Evolutionary conservation across 2,329 filamentous ascomycete species (phyloP), one percentile per base, ranked within the genome.

Genomic region (Fusarium sp.): DNA sequence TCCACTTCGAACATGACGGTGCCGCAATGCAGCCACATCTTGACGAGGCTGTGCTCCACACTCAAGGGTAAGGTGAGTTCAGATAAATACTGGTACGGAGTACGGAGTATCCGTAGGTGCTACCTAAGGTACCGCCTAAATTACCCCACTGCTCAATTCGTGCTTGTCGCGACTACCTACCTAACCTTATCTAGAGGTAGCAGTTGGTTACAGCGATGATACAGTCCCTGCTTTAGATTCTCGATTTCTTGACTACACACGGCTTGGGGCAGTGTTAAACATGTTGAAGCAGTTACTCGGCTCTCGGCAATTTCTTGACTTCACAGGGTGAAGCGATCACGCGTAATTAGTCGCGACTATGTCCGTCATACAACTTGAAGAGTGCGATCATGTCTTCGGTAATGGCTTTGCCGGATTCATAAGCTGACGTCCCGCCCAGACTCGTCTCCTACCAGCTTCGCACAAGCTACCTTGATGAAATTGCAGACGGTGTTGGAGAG

Each of bases 401-500:
- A 66, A 60, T 18, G 41, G 42, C 38, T 26, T 44, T 49, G 15
- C 26, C 28, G 35, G 38, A 24, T 44, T 26, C 15, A 33, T n/a
- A 49, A 24, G 59, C 77, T 81, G 36, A 81, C 72, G 70, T 26
- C 31, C 33, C 33, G 24, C 51, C 42, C 77, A 95, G 93, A 81
- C 91, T 96, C 81, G 92, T 95, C 49, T 90, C 94, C 65, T 96
- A 96, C 84, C 93, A 95, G 82, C 87, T 97, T 64, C 92, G 94
- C 59, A 92, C 92, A 42, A 92, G 92, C 78, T 96, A 96, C 80
- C 90, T 97, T 41, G 91, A 91, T 75, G 90, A 94, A 72, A 91
- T 95, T 74, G 92, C 93, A 75, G 94, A 97, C 80, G 94, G 94
- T 70, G 93, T 96, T 13, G 94, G 94, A 74, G 94, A 97, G 82